These are phyloP conservation scores for Mucor racemosus DNA, from an alignment of 371 early-diverging fungal genomes.

Conservation along the genomic window DNA sequence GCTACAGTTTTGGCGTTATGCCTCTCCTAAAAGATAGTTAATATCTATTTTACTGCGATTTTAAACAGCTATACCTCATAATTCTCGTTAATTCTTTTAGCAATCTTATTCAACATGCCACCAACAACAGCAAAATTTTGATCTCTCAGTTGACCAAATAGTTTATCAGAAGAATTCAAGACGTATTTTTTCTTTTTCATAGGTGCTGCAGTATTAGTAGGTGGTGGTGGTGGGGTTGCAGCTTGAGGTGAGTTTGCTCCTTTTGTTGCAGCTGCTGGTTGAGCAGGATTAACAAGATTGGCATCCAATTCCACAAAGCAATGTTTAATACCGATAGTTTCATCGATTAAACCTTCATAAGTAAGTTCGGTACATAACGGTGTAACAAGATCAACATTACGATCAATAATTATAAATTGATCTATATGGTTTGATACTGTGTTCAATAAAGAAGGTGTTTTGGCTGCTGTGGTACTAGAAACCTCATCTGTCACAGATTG, in stretches of 20 bases:
- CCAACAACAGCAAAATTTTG: conserved; percentile 91
- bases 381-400: conserved; percentile 87
- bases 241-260: conserved; percentile 4
- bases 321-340: conserved; percentile 71
- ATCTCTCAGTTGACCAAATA: conserved; percentile 84
- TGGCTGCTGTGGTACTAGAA: conserved; percentile 45
- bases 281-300: conserved; percentile 44
- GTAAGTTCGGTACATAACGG: conserved; percentile 93
- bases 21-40: conserved; percentile 50
- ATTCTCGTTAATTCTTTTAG: conserved; percentile 81
- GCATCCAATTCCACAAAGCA: conserved; percentile 73
- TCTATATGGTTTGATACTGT: conserved; percentile 77
- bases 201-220: conserved; percentile 27
- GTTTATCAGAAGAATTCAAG: conserved; percentile 77
- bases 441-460: conserved; percentile 43
- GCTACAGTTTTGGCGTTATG: conserved; percentile 89
- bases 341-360: conserved; percentile 93
- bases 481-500: conserved; percentile 63
- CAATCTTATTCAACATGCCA: conserved; percentile 78
- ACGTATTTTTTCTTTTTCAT: conserved; percentile 79
- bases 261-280: conserved; percentile 28
- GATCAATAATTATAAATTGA: conserved; percentile 89
- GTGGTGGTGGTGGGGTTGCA: conserved; percentile 9
- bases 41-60: not conserved
- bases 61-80: conserved; percentile 65